Base-by-base conservation (phyloP, 768 basidiomycete genomes). In the Boletus rubescentipes region DNA sequence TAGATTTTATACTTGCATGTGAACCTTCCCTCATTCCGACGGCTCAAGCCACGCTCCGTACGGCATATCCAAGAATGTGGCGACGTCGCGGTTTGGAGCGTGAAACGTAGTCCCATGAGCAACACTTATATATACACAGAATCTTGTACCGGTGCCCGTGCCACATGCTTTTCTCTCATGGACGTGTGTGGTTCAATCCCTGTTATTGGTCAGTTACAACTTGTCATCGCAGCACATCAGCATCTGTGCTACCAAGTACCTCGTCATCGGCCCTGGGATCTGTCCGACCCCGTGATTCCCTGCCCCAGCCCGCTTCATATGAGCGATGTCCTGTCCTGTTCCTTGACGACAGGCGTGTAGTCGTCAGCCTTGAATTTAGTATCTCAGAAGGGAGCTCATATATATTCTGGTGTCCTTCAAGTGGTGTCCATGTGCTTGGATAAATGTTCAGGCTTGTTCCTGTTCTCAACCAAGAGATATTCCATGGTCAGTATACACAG, bases 401-500 rank as follows among this genome's bases (percentile, higher is more conserved):
- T 14, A 9, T 40, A 16, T 29, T 47, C 23, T 18, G 26, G 32
- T n/a, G 11, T 39, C 15, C 44, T 45, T 21, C n/a, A n/a, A n/a
- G n/a, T n/a, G n/a, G 9, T 15, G 23, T 12, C 23, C 46, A 35
- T 7, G 34, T 4, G 18, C 18, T 21, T 35, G 8, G n/a, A 31
- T 18, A n/a, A 41, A 18, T 29, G 30, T 42, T 32, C 23, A 20
- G 5, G 7, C 44, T 11, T 46, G 31, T 18, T 18, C 30, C 15
- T 3, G 35, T 42, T 38, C 32, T 32, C 23, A 7, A 12, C n/a
- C 6, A 18, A n/a, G 38, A 21, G 29, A 48, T 23, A 29, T 51
- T 48, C 30, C 31, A 39, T 18, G 6, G 40, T 18, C 16, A 53
- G 57, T 56, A 55, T 59, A 57, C 47, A 54, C 40, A 39, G 35